A percentile compares a stretch with the other conserved stretches of the same genome.
These are phyloP conservation scores for Arthroderma uncinatum DNA, from an alignment of 2,329 filamentous ascomycete genomes.

Conservation along the genomic window DNA sequence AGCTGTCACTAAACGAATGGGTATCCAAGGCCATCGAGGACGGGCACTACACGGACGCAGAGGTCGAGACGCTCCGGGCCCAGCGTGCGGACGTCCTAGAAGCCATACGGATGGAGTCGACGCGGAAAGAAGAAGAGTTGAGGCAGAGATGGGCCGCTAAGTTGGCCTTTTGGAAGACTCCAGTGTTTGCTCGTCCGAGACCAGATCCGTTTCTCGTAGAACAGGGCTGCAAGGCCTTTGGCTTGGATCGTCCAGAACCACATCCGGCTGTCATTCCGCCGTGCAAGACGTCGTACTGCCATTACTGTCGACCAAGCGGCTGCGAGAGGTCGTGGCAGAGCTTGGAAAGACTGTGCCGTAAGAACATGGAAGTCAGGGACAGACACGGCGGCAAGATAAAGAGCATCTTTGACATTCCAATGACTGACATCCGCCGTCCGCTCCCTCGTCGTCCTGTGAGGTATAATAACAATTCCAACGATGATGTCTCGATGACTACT, in stretches of 20 bases:
- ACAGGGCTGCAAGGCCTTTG: no score
- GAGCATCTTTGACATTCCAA: conserved; percentile 6
- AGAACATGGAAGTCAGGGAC: neutral
- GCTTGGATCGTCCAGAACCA: neutral
- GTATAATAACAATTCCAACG: neutral
- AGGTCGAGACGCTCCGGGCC: conserved; percentile 31
- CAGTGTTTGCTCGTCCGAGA: neutral
- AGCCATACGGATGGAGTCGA: conserved; percentile 11
- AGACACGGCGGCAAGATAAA: neutral
- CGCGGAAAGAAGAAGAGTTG: neutral
- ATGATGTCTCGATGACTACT: no score
- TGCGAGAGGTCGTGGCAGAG: conserved; percentile 5
- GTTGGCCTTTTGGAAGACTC: neutral
- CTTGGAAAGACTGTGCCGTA: neutral
- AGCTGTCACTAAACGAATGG: conserved; percentile 26
- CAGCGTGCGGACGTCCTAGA: conserved; percentile 29
- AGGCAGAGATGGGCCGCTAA: neutral
- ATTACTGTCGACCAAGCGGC: neutral
- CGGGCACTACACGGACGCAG: conserved; percentile 34
- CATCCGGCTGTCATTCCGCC: neutral
- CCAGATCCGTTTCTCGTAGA: no score
- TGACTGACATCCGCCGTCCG: neutral
- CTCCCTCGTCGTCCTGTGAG: neutral
- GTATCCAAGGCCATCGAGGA: conserved; percentile 33
- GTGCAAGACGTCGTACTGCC: neutral